Conservation (phyloP, 1,284 basidiomycete species). For the Cutaneotrichosporon sp. region DNA sequence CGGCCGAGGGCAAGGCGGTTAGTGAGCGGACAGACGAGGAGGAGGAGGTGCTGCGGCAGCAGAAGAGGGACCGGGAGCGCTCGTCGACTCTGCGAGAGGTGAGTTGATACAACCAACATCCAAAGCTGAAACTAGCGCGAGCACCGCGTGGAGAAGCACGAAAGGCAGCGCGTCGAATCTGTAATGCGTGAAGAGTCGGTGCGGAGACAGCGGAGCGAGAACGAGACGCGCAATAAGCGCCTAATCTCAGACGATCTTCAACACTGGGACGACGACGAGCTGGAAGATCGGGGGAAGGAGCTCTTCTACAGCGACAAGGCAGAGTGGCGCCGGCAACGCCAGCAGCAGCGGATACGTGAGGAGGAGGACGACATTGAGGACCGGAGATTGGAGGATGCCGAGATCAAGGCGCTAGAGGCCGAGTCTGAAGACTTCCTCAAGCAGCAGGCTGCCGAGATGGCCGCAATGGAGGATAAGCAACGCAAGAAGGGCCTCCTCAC, state of each 20-base stretch:
- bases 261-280: constrained; percentile 86
- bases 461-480: constrained; percentile 78
- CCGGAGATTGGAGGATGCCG: constrained; percentile 73
- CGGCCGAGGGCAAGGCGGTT: constrained; percentile 50
- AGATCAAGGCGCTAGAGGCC: constrained; percentile 73
- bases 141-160: constrained; percentile 74
- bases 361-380: constrained; percentile 79
- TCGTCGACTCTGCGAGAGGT: constrained; percentile 81
- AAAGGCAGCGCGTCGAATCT: constrained; percentile 69
- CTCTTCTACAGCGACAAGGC: constrained; percentile 78
- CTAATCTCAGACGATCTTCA: constrained; percentile 71
- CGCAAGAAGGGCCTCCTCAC: constrained; percentile 82
- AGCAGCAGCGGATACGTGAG: constrained; percentile 67
- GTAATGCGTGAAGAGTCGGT: constrained; percentile 71
- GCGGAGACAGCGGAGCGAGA: constrained; percentile 68
- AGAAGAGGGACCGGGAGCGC: constrained; percentile 69
- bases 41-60: constrained; percentile 71
- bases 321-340: constrained; percentile 72
- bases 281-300: constrained; percentile 61
- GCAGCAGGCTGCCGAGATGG: constrained; percentile 86
- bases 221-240: constrained; percentile 68
- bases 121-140: constrained; percentile 32
- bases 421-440: constrained; percentile 86
- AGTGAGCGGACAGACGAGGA: constrained; percentile 76
- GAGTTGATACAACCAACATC: constrained; percentile 48